These are phyloP conservation scores for Xylaria scruposa DNA, from an alignment of 495 filamentous ascomycete species.

Conservation along the genomic window DNA sequence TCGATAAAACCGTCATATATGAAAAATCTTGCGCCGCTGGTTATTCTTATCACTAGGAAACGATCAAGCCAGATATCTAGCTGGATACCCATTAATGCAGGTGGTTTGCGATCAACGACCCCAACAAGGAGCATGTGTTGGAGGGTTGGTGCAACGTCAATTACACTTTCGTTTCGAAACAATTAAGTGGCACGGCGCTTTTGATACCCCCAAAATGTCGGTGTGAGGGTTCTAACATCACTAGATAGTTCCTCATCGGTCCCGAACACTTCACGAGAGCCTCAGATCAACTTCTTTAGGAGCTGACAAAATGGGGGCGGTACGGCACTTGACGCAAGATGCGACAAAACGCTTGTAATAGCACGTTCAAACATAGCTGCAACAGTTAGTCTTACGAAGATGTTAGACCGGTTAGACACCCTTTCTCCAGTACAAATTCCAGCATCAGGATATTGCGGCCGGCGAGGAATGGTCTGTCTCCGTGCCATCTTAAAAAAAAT, in stretches of 20 bases:
- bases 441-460: not conserved
- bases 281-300: not conserved
- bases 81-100: not conserved
- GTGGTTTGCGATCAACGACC: not conserved
- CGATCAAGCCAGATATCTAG: not conserved
- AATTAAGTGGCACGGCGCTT: not conserved
- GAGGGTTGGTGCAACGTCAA: not conserved
- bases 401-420: not conserved
- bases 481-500: not conserved
- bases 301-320: not conserved
- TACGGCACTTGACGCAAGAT: not conserved
- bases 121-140: not conserved
- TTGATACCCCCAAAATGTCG: not conserved
- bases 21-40: not conserved
- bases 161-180: not conserved
- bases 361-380: not conserved
- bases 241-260: not conserved
- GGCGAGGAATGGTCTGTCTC: too few species aligned
- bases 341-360: not conserved
- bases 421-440: too few species aligned
- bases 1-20: not conserved
- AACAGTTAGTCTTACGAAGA: not conserved
- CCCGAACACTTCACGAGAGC: not conserved
- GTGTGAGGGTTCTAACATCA: not conserved
- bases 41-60: not conserved